Conservation (phyloP, 805 yeast genomes). For the Pichia sporocuriosa region DNA sequence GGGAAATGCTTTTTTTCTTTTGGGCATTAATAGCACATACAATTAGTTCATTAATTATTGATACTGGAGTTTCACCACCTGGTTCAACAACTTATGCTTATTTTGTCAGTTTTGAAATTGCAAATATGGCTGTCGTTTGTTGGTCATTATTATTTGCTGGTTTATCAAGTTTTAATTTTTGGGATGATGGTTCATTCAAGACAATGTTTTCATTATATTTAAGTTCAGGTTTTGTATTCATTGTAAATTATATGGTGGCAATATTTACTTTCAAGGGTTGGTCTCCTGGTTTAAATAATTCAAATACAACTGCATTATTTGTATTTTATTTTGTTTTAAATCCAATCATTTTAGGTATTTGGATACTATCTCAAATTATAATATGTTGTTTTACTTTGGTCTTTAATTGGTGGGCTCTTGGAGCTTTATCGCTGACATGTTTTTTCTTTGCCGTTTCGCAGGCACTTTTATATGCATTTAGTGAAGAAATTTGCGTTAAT, state of each 20-base stretch:
- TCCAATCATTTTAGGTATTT: conserved; percentile 55
- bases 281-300: conserved; percentile 41
- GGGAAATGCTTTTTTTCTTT: conserved; percentile 74
- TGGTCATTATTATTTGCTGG: conserved; percentile 68
- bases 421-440: conserved; percentile 67
- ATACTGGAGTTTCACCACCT: conserved; percentile 90
- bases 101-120: conserved; percentile 78
- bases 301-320: conserved; percentile 62
- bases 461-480: conserved; percentile 63
- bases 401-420: conserved; percentile 77
- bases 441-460: conserved; percentile 81
- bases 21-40: conserved; percentile 52
- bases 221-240: conserved; percentile 51
- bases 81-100: conserved; percentile 69
- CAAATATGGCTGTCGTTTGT: conserved; percentile 65
- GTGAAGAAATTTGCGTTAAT: conserved; percentile 56
- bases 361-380: conserved; percentile 59
- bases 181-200: conserved; percentile 85
- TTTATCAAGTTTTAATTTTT: conserved; percentile 74
- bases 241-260: conserved; percentile 58
- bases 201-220: conserved; percentile 55
- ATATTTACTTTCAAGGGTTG: conserved; percentile 68
- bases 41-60: conserved; percentile 67
- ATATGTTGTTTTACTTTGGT: conserved; percentile 62
- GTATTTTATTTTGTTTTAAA: conserved; percentile 65